These are phyloP conservation scores for Cetraspora pellucida DNA, from an alignment of 192 early-diverging fungal genomes.

Conservation along the genomic window DNA sequence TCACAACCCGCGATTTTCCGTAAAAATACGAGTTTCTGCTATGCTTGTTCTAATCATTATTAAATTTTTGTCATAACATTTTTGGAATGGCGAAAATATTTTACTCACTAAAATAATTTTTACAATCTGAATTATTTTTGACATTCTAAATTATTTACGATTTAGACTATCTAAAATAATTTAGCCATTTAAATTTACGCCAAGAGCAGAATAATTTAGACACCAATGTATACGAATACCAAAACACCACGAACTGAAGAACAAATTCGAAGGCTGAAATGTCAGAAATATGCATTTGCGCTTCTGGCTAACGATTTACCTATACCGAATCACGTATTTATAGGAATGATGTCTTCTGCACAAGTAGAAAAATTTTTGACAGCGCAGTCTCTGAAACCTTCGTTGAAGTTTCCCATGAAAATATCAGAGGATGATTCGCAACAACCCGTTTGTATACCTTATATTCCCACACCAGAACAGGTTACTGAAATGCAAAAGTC, in stretches of 20 bases:
- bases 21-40: too few species aligned
- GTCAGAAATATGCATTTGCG: slow-evolving; percentile 85
- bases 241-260: slow-evolving; percentile 53
- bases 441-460: slow-evolving; percentile 50
- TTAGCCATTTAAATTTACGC: too few species aligned
- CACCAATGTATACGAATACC: too few species aligned
- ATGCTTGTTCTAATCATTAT: too few species aligned
- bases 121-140: too few species aligned
- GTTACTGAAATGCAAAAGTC: slow-evolving; percentile 38
- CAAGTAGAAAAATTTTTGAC: slow-evolving; percentile 46
- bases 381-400: neutral
- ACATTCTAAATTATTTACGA: too few species aligned
- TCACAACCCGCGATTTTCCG: too few species aligned
- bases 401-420: slow-evolving; percentile 46
- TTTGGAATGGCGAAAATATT: too few species aligned
- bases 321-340: slow-evolving; percentile 70
- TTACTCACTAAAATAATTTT: too few species aligned
- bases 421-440: slow-evolving; percentile 45
- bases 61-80: too few species aligned
- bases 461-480: neutral
- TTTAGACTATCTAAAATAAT: too few species aligned
- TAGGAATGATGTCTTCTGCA: slow-evolving; percentile 64
- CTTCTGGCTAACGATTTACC: slow-evolving; percentile 78
- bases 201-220: too few species aligned
- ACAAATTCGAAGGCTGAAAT: slow-evolving; percentile 70